phyloP scores from a whole-genome alignment of 179 eudicot species.

The Dionaea muscipula region DNA sequence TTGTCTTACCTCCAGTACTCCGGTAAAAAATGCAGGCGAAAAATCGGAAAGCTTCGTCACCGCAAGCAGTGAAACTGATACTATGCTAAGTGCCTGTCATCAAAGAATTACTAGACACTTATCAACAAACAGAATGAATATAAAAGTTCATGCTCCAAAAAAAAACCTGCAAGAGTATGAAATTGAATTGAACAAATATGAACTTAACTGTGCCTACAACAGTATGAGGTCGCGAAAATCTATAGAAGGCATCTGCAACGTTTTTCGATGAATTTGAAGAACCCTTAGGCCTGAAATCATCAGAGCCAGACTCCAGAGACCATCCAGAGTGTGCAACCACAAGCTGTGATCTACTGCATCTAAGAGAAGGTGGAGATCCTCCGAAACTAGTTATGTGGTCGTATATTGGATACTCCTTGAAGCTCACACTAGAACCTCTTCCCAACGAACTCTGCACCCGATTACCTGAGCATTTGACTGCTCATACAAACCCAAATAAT shows the following conservation, averaged over 20 bases:
- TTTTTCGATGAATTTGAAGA: conserved; percentile 30
- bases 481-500: conserved; percentile 2
- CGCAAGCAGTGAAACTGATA: conserved; percentile 95
- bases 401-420: conserved; percentile 14
- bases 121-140: background rate
- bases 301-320: conserved; percentile 57
- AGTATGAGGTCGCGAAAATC: conserved; percentile 92
- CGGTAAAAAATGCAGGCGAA: conserved; percentile 63
- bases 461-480: conserved; percentile 25
- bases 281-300: conserved; percentile 27
- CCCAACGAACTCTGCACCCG: conserved; percentile 20
- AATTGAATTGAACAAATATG: background rate
- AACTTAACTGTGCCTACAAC: conserved; percentile 87
- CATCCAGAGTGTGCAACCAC: conserved; percentile 39
- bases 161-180: background rate
- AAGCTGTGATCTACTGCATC: conserved; percentile 18
- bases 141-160: background rate
- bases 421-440: conserved; percentile 18
- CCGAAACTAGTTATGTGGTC: conserved; percentile 12
- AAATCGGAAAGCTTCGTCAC: conserved; percentile 71
- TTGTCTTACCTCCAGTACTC: conserved; percentile 61
- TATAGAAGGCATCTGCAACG: conserved; percentile 69
- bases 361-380: conserved; percentile 16
- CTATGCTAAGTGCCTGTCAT: conserved; percentile 90
- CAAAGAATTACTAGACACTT: background rate